These are phyloP conservation scores for Schizothecium vesticola DNA, from an alignment of 495 filamentous ascomycete species.

Conservation along the genomic window DNA sequence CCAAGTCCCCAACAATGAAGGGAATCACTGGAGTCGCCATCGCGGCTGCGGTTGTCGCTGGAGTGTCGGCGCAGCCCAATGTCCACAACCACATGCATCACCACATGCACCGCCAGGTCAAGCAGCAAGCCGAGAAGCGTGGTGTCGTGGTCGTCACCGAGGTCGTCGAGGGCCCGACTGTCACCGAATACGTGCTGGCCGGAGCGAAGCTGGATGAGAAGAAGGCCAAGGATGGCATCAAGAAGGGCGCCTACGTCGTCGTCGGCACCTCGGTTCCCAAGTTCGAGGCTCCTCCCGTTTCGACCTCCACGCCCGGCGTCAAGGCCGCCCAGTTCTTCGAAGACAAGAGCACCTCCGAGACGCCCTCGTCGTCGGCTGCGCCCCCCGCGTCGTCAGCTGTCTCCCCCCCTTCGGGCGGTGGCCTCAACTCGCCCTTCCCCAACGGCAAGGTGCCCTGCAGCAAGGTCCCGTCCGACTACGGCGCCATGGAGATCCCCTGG, in stretches of 20 bases:
- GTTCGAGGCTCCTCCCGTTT: slow-evolving; percentile 34
- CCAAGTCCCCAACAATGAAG: slow-evolving; percentile 40
- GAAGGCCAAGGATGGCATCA: slow-evolving; percentile 59
- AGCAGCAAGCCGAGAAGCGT: slow-evolving; percentile 37
- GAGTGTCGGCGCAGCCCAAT: slow-evolving; percentile 44
- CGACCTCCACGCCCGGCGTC: slow-evolving; percentile 12
- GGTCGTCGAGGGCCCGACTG: slow-evolving; percentile 45
- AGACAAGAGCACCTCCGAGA: slow-evolving; percentile 19
- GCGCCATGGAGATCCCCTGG: slow-evolving; percentile 67
- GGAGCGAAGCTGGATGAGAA: slow-evolving; percentile 46
- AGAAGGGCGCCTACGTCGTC: slow-evolving; percentile 49
- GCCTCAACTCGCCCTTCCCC: slow-evolving; percentile 67
- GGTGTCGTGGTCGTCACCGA: slow-evolving; percentile 31
- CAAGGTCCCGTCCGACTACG: slow-evolving; percentile 76
- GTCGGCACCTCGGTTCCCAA: slow-evolving; percentile 43
- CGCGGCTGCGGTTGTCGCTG: slow-evolving; percentile 41
- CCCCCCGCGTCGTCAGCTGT: slow-evolving; percentile 23
- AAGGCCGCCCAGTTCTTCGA: slow-evolving; percentile 34
- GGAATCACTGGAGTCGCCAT: slow-evolving; percentile 40
- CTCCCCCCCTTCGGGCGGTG: slow-evolving; percentile 38
- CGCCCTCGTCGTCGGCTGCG: slow-evolving; percentile 17
- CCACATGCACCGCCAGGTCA: slow-evolving; percentile 33
- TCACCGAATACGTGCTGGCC: slow-evolving; percentile 56
- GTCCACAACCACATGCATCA: slow-evolving; percentile 39
- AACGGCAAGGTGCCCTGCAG: slow-evolving; percentile 66